phyloP scores from a whole-genome alignment of 1,139 yeast species.

The Arxiozyma bovina region DNA sequence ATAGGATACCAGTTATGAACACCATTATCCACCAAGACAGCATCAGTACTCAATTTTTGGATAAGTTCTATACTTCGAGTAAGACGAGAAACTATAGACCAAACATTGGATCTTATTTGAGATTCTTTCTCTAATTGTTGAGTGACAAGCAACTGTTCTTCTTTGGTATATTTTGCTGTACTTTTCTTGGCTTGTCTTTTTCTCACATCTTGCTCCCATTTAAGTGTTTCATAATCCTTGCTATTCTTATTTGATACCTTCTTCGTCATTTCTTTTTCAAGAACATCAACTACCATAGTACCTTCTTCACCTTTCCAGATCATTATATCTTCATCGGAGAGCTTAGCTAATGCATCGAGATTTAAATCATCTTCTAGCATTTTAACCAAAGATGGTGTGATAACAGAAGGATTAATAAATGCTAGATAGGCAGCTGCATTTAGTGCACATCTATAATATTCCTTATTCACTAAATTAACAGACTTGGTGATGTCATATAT shows the following conservation, averaged over 20 bases:
- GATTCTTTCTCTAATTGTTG: constrained; percentile 58
- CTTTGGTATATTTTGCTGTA: constrained; percentile 56
- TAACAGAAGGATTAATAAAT: constrained; percentile 56
- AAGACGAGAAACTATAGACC: constrained; percentile 34
- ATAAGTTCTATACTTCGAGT: constrained; percentile 47
- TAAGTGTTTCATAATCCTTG: constrained; percentile 73
- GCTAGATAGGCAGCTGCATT: constrained; percentile 55
- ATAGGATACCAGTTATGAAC: constrained; percentile 61
- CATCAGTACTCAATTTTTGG: constrained; percentile 43
- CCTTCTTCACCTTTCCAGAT: constrained; percentile 69
- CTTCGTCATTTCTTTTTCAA: constrained; percentile 36
- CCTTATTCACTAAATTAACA: constrained; percentile 15
- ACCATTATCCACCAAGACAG: constrained; percentile 58
- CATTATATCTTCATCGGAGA: constrained; percentile 40
- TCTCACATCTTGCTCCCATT: constrained; percentile 84
- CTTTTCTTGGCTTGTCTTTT: constrained; percentile 58
- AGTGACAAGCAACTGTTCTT: constrained; percentile 55
- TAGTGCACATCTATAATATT: constrained; percentile 36
- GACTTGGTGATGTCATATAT: constrained; percentile 26
- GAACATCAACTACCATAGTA: constrained; percentile 57
- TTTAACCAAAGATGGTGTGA: constrained; percentile 45
- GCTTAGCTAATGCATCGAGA: constrained; percentile 21
- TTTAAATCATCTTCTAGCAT: constrained; percentile 39
- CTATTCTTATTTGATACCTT: constrained; percentile 49
- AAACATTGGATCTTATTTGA: constrained; percentile 42